Evolutionary conservation across 2,329 filamentous ascomycete species (phyloP), one percentile per base, ranked within the genome.

Genomic region (Alternaria ventricosa): DNA sequence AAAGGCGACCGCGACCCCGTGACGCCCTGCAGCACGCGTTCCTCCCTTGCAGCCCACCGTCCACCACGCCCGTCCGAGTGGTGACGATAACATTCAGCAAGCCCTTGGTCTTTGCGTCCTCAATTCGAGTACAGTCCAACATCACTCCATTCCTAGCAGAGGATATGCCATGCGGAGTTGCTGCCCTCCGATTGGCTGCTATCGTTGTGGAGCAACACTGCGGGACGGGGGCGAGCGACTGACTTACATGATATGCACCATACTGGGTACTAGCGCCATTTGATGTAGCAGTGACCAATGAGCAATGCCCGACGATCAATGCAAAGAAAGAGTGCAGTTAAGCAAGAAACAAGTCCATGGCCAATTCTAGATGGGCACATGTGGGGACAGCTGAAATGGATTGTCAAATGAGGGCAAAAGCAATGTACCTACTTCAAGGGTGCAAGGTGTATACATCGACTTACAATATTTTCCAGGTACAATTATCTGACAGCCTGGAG

Each of bases 21-120:
- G 49, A 53, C 49, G 49, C 49, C 33, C 53, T 63, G 61, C 59
- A 63, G 57, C 57, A 60, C 65, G 54, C 67, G 55, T 60, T 57
- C 30, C 53, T 43, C 13, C 22, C 33, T 33, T 43, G 36, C 36
- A 41, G 36, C 36, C 36, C 36, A 41, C 36, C 36, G 36, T 15
- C 36, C 36, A 41, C 36, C 36, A 41, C 18, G 28, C 54, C 18
- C 62, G 55, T 33, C 50, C 49, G 28, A 51, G 47, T 55, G 28
- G 57, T 54, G 28, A 27, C 58, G 22, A 36, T 25, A 36, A 49
- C 58, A 41, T 15, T 18, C 13, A 45, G 53, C 5, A 55, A 44
- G 53, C 28, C 28, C 23, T 18, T 30, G 23, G 10, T 20, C 27
- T 18, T n/a, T 22, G 6, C 25, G 36, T 44, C n/a, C 23, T 12